These are phyloP conservation scores for Teratosphaeria viscida DNA, from an alignment of 2,329 filamentous ascomycete species.

Conservation along the genomic window DNA sequence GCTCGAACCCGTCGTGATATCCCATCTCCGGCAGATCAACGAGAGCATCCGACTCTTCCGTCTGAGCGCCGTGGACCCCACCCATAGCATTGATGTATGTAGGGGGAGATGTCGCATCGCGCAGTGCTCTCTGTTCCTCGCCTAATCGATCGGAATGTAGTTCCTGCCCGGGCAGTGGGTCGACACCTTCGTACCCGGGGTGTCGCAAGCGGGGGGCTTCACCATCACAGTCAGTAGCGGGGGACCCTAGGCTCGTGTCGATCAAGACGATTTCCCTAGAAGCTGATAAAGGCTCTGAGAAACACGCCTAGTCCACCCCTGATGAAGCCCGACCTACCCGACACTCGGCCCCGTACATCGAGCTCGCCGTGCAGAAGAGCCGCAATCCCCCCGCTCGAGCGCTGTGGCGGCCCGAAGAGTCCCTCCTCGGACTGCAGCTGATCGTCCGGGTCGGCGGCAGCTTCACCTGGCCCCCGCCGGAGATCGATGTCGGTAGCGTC, in stretches of 20 bases:
- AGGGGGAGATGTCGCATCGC: background rate
- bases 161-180: slow-evolving; percentile 84
- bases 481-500: slow-evolving; percentile 32
- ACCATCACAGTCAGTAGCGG: slow-evolving; percentile 52
- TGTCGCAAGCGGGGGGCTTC: slow-evolving; percentile 69
- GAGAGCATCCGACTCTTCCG: slow-evolving; percentile 56
- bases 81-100: slow-evolving; percentile 21
- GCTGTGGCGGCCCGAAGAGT: slow-evolving; percentile 52
- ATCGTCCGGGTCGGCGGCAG: slow-evolving; percentile 66
- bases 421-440: slow-evolving; percentile 51
- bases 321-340: slow-evolving; percentile 24
- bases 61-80: slow-evolving; percentile 45
- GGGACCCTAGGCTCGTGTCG: no score
- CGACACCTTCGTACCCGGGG: slow-evolving; percentile 63
- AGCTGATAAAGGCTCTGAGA: background rate
- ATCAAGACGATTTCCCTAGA: background rate
- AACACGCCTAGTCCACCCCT: slow-evolving; percentile 48
- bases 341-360: slow-evolving; percentile 45
- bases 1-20: slow-evolving; percentile 53
- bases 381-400: slow-evolving; percentile 64
- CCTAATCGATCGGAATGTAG: slow-evolving; percentile 23
- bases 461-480: slow-evolving; percentile 65
- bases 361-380: slow-evolving; percentile 68
- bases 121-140: background rate
- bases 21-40: slow-evolving; percentile 54